A percentile compares a stretch with the other conserved stretches of the same genome.
These are phyloP conservation scores for Oemleria cerasiformis DNA, from an alignment of 306 rosid genomes.

Conservation along the genomic window DNA sequence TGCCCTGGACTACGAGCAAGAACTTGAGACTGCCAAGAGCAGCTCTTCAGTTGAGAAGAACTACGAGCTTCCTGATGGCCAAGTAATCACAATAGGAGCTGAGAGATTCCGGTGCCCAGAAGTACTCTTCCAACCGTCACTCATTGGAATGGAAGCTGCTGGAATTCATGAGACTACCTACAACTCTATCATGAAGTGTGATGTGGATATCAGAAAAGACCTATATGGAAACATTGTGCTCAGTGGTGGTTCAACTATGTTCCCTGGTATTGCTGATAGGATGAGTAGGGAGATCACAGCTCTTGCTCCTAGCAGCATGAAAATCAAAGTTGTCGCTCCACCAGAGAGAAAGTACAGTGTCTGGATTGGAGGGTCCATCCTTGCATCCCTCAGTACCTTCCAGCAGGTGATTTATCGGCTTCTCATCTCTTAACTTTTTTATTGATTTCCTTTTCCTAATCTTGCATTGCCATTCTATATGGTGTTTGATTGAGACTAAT, in stretches of 20 bases:
- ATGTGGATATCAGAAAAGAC: slow-evolving; percentile 95
- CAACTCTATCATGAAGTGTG: slow-evolving; percentile 98
- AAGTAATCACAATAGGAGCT: slow-evolving; percentile 93
- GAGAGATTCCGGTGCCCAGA: slow-evolving; percentile 97
- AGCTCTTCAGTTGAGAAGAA: slow-evolving; percentile 93
- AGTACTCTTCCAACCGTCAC: slow-evolving; percentile 97
- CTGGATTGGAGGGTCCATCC: slow-evolving; percentile 99
- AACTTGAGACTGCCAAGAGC: slow-evolving; percentile 93
- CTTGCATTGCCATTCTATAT: not conserved
- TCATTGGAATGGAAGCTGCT: slow-evolving; percentile 99
- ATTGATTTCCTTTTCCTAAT: not conserved
- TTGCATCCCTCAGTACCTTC: slow-evolving; percentile 99
- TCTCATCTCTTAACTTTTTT: not conserved
- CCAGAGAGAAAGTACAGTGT: slow-evolving; percentile 97
- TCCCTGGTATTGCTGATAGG: slow-evolving; percentile 96
- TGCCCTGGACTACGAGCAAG: slow-evolving; percentile 92
- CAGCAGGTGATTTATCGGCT: slow-evolving; percentile 63
- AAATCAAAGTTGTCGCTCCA: slow-evolving; percentile 97
- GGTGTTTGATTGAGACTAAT: slow-evolving; percentile 16
- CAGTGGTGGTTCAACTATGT: slow-evolving; percentile 98
- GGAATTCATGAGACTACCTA: slow-evolving; percentile 97
- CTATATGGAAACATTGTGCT: slow-evolving; percentile 93
- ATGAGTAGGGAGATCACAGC: slow-evolving; percentile 99
- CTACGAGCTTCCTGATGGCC: slow-evolving; percentile 94
- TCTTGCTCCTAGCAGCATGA: slow-evolving; percentile 99